Evolutionary conservation across 1,284 basidiomycete species (phyloP).

Genomic region (Cryptococcus maquisensis): DNA sequence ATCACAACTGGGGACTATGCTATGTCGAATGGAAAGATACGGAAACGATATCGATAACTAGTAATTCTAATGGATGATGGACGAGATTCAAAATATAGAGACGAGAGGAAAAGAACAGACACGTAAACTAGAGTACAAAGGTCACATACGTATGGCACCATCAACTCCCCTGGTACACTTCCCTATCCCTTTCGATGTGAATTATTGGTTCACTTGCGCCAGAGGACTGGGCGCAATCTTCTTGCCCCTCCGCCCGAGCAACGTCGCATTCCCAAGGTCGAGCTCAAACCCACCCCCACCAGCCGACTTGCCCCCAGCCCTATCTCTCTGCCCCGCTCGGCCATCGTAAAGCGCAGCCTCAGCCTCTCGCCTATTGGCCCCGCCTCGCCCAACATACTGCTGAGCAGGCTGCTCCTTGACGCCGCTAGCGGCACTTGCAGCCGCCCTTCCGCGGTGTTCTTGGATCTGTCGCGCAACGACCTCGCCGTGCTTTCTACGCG

Average conservation of each 20-base stretch:
- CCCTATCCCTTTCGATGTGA: too few relatives aligned
- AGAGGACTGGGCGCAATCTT: constrained; percentile 30
- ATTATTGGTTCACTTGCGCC: constrained; percentile 2
- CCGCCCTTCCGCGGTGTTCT: constrained; percentile 42
- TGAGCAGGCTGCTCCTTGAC: constrained; percentile 46
- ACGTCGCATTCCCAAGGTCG: constrained; percentile 74
- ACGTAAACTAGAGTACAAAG: too few relatives aligned
- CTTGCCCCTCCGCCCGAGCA: constrained; percentile 60
- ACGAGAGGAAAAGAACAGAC: too few relatives aligned
- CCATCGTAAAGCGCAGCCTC: constrained; percentile 59
- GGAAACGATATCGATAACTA: too few relatives aligned
- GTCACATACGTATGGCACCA: too few relatives aligned
- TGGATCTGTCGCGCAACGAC: constrained; percentile 49
- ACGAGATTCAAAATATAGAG: too few relatives aligned
- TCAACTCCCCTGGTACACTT: too few relatives aligned
- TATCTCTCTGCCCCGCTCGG: constrained; percentile 70
- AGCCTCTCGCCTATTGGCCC: constrained; percentile 51
- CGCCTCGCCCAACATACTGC: constrained; percentile 49
- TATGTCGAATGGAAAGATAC: too few relatives aligned
- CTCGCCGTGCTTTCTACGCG: constrained; percentile 54
- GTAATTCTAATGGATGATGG: too few relatives aligned
- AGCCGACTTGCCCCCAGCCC: constrained; percentile 42
- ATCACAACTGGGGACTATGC: too few relatives aligned
- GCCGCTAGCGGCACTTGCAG: constrained; percentile 49
- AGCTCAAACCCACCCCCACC: constrained; percentile 62